phyloP scores from a whole-genome alignment of 139 green algal species.

The Spirogloea muscicola region DNA sequence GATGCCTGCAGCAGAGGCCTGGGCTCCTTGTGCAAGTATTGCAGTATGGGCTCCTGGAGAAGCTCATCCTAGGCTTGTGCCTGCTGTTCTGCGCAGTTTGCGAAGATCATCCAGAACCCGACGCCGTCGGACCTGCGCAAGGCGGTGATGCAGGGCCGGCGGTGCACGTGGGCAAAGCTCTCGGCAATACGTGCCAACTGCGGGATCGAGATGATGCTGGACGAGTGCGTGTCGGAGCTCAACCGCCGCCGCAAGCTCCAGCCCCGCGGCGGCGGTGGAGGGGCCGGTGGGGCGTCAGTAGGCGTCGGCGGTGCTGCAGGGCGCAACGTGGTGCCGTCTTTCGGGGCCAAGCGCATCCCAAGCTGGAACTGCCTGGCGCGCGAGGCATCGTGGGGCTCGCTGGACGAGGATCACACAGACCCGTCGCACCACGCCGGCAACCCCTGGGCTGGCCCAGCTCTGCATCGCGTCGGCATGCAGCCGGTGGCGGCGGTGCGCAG shows the following conservation, averaged over 20 bases:
- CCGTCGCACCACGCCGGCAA: not conserved
- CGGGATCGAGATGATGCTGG: constrained; percentile 55
- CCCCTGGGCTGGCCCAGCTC: not conserved
- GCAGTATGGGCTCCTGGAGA: too few relatives aligned
- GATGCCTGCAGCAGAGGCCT: too few relatives aligned
- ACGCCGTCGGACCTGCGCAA: constrained; percentile 26
- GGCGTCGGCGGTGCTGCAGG: too few relatives aligned
- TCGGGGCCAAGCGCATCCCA: constrained; percentile 35
- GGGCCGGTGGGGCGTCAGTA: too few relatives aligned
- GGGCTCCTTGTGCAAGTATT: too few relatives aligned
- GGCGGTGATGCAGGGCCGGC: constrained; percentile 46
- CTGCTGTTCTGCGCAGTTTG: too few relatives aligned
- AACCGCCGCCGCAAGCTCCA: constrained; percentile 40
- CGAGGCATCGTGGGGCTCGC: constrained; percentile 30
- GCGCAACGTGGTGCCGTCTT: too few relatives aligned
- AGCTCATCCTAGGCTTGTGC: too few relatives aligned
- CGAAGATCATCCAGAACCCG: constrained; percentile 47
- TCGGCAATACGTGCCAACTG: constrained; percentile 52
- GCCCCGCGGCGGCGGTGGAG: too few relatives aligned
- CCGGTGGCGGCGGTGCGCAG: too few relatives aligned
- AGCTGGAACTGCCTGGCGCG: constrained; percentile 45
- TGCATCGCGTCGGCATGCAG: too few relatives aligned
- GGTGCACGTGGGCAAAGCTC: constrained; percentile 51
- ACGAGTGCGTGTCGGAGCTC: constrained; percentile 54
- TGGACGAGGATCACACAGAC: constrained; percentile 38